Evolutionary conservation across 108 stramenopile genomes (phyloP), one percentile per base, ranked within the genome.

Genomic region (Bacterosira constricta): DNA sequence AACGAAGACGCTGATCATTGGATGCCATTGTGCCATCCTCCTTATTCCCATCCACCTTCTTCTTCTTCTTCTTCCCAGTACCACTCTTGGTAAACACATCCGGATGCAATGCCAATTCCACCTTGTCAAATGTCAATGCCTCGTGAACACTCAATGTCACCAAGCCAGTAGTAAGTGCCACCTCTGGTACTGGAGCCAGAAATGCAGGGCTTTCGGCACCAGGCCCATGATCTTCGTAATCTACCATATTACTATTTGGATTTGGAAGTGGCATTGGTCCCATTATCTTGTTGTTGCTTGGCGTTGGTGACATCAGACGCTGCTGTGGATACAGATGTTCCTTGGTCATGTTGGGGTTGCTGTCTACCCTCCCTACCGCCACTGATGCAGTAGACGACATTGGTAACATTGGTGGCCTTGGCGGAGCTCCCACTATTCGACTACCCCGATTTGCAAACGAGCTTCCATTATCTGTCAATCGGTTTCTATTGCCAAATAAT

Each of bases 111-210:
- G 86, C 88, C 46, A 95, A 66, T 71, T 95, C 93, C 26, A 85
- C 79, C 4, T 89, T 91, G 27, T 91, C 90, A 65, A 92, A 92
- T 9, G 90, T 88, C 56, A 90, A 75, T 17, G 87, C 83, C 63
- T 95, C 93, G 56, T 95, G 93, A 10, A 95, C 69, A 47, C 86
- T 90, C 72, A 95, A 54, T 42, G 93, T 88, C 52, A 95, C 17
- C 11, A 90, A 66, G 1, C 75, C 85, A 52, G 91, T 80, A 23
- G 85, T 86, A 25, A 89, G 53, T 53, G 78, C 57, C 39, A 54
- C 56, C 34, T 79, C 70, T 32, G 17, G 29, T 54, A 25, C 23
- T 25, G 47, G 21, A 49, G 12, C 47, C 8, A 7, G 1, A 25
- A 8, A 5, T 7, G 21, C 47, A 49, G 47, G n/a, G n/a, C n/a